These are phyloP conservation scores for Penicillium angulare DNA, from an alignment of 495 filamentous ascomycete species.

Conservation along the genomic window DNA sequence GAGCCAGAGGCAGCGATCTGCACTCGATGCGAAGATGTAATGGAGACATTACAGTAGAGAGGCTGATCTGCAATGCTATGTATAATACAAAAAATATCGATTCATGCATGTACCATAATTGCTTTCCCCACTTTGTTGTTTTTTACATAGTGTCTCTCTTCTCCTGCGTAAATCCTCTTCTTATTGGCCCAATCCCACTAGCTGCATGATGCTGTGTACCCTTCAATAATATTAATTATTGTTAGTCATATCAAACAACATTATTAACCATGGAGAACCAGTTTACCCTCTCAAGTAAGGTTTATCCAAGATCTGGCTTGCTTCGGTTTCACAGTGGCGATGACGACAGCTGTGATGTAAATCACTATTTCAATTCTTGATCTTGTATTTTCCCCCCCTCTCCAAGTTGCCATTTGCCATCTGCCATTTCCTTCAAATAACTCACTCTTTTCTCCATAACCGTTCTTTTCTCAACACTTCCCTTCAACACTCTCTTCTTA, in stretches of 20 bases:
- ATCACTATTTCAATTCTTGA: not conserved
- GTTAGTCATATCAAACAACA: not conserved
- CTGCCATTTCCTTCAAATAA: too few relatives aligned
- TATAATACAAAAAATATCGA: not conserved
- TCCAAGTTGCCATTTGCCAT: too few relatives aligned
- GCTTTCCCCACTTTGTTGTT: not conserved
- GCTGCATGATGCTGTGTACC: not conserved
- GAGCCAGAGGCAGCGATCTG: conserved; percentile 63
- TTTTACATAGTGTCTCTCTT: not conserved
- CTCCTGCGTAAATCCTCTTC: not conserved
- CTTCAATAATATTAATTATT: not conserved
- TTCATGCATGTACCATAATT: conserved; percentile 3
- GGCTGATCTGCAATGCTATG: not conserved
- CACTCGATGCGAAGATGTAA: conserved; percentile 66
- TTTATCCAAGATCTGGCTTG: not conserved
- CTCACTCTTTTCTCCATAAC: not conserved
- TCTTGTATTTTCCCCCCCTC: too few relatives aligned
- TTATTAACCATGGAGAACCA: not conserved
- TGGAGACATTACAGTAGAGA: conserved; percentile 47
- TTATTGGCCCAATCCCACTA: not conserved
- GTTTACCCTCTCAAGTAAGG: not conserved
- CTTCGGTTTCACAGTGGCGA: conserved; percentile 4
- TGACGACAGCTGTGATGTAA: conserved; percentile 12
- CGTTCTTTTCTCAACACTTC: not conserved
- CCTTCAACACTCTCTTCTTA: not conserved